Percentiles rank a stretch among this genome's conserved stretches.
Conservation (phyloP, 139 green algal genomes). For the Chlamydomonas incerta region DNA sequence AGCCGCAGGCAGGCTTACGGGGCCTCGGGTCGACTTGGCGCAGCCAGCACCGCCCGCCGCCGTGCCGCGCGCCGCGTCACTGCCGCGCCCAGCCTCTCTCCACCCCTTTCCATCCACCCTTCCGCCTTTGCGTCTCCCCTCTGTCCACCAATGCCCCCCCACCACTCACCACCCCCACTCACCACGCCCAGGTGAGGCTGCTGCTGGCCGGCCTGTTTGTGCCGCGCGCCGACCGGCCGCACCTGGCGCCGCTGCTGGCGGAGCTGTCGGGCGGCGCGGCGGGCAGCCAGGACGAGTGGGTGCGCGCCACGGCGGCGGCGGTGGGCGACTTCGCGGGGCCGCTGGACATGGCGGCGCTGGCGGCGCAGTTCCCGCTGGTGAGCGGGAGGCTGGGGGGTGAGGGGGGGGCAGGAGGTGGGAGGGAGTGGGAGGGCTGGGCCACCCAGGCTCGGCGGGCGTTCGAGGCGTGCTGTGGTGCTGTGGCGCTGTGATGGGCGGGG, state of each 20-base stretch:
- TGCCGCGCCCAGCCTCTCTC: too few relatives aligned
- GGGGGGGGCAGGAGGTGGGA: neutral
- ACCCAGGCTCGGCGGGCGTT: too few relatives aligned
- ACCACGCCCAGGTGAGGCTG: neutral
- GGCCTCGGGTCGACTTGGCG: too few relatives aligned
- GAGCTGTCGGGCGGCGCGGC: conserved; percentile 16
- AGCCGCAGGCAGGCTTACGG: too few relatives aligned
- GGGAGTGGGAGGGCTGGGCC: neutral
- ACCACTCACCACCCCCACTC: neutral
- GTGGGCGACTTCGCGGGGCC: conserved; percentile 28
- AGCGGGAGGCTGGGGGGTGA: neutral
- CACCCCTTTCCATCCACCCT: too few relatives aligned
- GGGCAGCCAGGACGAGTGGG: conserved; percentile 39
- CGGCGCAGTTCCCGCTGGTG: conserved; percentile 26
- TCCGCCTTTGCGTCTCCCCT: too few relatives aligned
- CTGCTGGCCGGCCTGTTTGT: conserved; percentile 36
- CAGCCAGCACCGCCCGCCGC: too few relatives aligned
- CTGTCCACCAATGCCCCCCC: neutral
- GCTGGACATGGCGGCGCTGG: conserved; percentile 27
- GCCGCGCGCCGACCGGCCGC: neutral
- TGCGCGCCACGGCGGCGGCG: conserved; percentile 28
- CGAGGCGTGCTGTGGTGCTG: too few relatives aligned
- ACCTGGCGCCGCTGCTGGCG: neutral
- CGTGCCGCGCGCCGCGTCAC: too few relatives aligned
- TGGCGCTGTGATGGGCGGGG: neutral